Evolutionary conservation across 2,329 filamentous ascomycete species (phyloP).

Genomic region (Pseudocercospora musae): DNA sequence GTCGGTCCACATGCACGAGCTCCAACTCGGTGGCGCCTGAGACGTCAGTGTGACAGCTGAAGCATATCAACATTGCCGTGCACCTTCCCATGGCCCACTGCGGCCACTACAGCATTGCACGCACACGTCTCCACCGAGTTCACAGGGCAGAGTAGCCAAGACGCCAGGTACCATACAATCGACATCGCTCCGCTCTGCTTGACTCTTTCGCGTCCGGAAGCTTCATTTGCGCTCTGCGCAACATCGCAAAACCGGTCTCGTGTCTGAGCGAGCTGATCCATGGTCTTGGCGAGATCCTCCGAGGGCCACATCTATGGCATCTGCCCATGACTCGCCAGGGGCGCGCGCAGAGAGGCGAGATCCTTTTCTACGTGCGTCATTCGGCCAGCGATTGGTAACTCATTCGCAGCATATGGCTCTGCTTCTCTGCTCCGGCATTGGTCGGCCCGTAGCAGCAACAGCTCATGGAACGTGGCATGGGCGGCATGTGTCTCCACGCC

Average conservation of each 20-base stretch:
- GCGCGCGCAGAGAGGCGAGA: no score
- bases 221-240: background rate
- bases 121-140: background rate
- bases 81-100: background rate
- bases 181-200: no score
- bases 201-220: no score
- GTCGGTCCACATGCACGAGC: background rate
- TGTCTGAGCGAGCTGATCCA: background rate
- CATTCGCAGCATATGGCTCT: no score
- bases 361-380: no score
- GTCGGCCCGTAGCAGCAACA: no score
- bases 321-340: conserved; percentile 7
- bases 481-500: no score
- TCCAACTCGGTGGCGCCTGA: background rate
- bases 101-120: background rate
- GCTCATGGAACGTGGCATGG: no score
- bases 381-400: no score
- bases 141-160: background rate
- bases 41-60: conserved; percentile 2
- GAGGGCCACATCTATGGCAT: background rate
- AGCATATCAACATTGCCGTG: conserved; percentile 1
- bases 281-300: background rate
- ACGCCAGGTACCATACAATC: background rate
- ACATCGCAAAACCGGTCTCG: background rate
- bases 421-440: no score